Evolutionary conservation across 169 alveolate genomes (phyloP).

Genomic region (Cryptosporidium meleagridis): DNA sequence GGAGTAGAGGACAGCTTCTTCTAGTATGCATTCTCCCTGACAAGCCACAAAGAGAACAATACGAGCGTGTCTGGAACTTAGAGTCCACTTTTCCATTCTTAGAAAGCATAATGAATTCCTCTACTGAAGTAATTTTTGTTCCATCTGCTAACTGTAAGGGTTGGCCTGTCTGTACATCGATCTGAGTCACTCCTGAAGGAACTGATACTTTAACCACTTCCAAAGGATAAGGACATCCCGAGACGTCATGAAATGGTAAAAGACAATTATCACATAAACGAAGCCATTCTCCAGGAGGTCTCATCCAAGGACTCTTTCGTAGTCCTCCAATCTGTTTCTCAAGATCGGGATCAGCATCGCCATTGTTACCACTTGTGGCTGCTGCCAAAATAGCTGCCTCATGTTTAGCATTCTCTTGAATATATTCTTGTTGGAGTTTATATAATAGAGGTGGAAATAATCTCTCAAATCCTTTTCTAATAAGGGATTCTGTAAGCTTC

Average conservation of each 20-base stretch:
- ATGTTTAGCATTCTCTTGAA: slow-evolving; percentile 63
- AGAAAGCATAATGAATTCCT: slow-evolving; percentile 30
- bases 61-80: slow-evolving; percentile 65
- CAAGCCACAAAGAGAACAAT: slow-evolving; percentile 61
- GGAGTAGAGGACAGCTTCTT: slow-evolving; percentile 73
- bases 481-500: slow-evolving; percentile 58
- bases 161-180: slow-evolving; percentile 67
- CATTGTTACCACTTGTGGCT: slow-evolving; percentile 34
- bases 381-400: slow-evolving; percentile 73
- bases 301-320: slow-evolving; percentile 71
- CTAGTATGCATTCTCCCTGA: slow-evolving; percentile 75
- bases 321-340: slow-evolving; percentile 65
- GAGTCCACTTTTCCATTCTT: slow-evolving; percentile 61
- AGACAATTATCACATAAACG: slow-evolving; percentile 66
- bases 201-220: slow-evolving; percentile 73
- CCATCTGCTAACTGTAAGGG: slow-evolving; percentile 72
- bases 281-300: slow-evolving; percentile 75
- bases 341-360: slow-evolving; percentile 37
- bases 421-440: slow-evolving; percentile 62
- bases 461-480: slow-evolving; percentile 60
- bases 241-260: slow-evolving; percentile 67
- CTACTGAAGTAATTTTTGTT: slow-evolving; percentile 40
- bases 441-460: slow-evolving; percentile 52
- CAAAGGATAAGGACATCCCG: slow-evolving; percentile 72
- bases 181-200: slow-evolving; percentile 73